A percentile compares a stretch with the other conserved stretches of the same genome.
Conservation (phyloP, 768 basidiomycete genomes). For the Mycena capillaripes region DNA sequence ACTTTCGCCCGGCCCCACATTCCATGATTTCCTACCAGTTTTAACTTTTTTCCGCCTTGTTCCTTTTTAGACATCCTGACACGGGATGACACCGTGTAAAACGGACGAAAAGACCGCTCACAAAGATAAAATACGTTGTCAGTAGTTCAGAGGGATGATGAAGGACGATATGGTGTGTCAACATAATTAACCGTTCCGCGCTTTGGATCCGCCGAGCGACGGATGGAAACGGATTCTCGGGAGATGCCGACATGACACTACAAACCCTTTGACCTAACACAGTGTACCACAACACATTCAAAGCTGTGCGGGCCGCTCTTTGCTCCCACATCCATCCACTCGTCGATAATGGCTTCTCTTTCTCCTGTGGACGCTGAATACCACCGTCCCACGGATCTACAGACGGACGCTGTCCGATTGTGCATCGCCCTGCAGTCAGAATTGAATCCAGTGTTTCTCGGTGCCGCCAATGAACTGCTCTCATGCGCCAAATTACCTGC, state of each 20-base stretch:
- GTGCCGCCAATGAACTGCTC: constrained; percentile 23
- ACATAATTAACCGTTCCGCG: constrained; percentile 4
- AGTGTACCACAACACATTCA: constrained; percentile 22
- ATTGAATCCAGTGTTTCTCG: constrained; percentile 17
- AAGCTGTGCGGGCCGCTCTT: constrained; percentile 15
- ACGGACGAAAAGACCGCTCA: not conserved
- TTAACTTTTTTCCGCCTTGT: not conserved
- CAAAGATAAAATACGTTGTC: not conserved
- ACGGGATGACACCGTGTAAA: not conserved
- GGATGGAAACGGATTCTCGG: constrained; percentile 6
- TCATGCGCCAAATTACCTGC: constrained; percentile 17
- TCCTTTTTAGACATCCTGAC: not conserved
- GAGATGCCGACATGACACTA: constrained; percentile 12
- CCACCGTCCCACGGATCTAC: constrained; percentile 5
- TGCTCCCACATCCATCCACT: constrained; percentile 23
- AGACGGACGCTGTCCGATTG: constrained; percentile 19
- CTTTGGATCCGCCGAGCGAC: not conserved
- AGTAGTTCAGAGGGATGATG: not conserved
- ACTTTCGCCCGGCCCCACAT: not conserved
- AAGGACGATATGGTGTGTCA: not conserved
- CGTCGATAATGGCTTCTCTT: constrained; percentile 6
- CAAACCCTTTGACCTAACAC: constrained; percentile 11
- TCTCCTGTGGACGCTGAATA: not conserved
- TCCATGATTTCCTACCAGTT: not conserved
- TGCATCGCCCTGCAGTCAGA: constrained; percentile 29